phyloP scores from a whole-genome alignment of 1,284 basidiomycete species.

The Irpex sp. region DNA sequence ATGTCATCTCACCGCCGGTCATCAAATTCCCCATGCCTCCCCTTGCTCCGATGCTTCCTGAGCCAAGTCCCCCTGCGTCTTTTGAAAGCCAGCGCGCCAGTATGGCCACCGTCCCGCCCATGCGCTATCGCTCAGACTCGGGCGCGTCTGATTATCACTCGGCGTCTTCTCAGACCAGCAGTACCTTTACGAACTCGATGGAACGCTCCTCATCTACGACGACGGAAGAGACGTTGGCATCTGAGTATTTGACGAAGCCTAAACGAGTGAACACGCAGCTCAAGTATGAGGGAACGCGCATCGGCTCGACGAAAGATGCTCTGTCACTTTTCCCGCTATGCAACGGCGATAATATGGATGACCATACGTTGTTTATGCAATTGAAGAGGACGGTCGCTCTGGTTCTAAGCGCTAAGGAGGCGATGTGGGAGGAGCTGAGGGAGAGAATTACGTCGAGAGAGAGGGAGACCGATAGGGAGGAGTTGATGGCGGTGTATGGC shows the following conservation, averaged over 20 bases:
- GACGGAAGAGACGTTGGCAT: neutral
- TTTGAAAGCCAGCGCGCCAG: neutral
- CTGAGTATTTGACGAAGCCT: neutral
- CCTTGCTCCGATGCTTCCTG: constrained; percentile 56
- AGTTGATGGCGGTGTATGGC: constrained; percentile 47
- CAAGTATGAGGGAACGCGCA: constrained; percentile 31
- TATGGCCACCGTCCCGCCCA: neutral
- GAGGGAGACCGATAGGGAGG: constrained; percentile 42
- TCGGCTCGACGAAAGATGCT: constrained; percentile 33
- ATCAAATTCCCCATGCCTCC: constrained; percentile 69
- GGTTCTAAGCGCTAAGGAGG: constrained; percentile 69
- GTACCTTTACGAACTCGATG: neutral
- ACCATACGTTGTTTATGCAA: constrained; percentile 68
- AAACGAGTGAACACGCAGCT: constrained; percentile 14
- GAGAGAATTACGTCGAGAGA: constrained; percentile 37
- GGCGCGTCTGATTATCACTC: neutral
- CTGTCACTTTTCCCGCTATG: constrained; percentile 42
- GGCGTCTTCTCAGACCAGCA: neutral
- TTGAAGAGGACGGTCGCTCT: constrained; percentile 59
- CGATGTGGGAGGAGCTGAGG: constrained; percentile 77
- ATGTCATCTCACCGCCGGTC: constrained; percentile 57
- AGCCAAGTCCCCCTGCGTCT: neutral
- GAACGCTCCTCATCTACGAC: neutral
- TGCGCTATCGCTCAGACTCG: neutral
- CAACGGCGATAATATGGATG: constrained; percentile 44